Conservation (phyloP, 805 yeast species). For the Yarrowia porcina region DNA sequence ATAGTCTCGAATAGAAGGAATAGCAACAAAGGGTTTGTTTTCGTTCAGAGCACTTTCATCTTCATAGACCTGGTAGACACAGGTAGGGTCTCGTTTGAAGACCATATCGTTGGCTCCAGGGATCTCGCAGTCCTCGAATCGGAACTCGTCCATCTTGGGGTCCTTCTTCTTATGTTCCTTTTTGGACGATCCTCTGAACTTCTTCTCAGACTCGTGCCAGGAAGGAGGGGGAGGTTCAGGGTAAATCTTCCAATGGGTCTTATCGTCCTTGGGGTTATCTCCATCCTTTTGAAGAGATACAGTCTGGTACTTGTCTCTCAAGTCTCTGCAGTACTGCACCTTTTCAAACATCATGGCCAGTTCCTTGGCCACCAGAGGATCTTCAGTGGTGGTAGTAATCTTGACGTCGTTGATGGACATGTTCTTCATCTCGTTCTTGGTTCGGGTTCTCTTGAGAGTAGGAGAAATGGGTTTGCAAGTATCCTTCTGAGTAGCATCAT, state of each 20-base stretch:
- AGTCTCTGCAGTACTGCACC: slow-evolving; percentile 54
- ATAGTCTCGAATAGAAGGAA: slow-evolving; percentile 83
- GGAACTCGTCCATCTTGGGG: slow-evolving; percentile 36
- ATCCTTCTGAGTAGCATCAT: not conserved
- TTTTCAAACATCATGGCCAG: slow-evolving; percentile 39
- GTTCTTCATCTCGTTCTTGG: slow-evolving; percentile 3
- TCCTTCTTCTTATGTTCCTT: slow-evolving; percentile 34
- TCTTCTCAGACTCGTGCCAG: slow-evolving; percentile 61
- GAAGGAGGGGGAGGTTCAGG: slow-evolving; percentile 95
- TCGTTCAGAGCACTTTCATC: slow-evolving; percentile 33
- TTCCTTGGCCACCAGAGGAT: slow-evolving; percentile 39
- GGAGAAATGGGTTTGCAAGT: slow-evolving; percentile 16
- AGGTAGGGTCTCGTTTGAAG: slow-evolving; percentile 54
- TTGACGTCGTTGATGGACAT: slow-evolving; percentile 24
- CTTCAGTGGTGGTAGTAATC: slow-evolving; percentile 31
- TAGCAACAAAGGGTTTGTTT: slow-evolving; percentile 44
- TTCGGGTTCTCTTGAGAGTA: slow-evolving; percentile 17
- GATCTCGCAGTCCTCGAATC: slow-evolving; percentile 48
- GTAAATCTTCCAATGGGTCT: slow-evolving; percentile 67
- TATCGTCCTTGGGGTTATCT: slow-evolving; percentile 80
- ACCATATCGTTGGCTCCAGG: slow-evolving; percentile 50
- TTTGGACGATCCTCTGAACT: slow-evolving; percentile 39
- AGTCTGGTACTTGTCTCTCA: slow-evolving; percentile 72
- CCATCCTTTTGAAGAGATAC: slow-evolving; percentile 67
- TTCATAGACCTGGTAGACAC: slow-evolving; percentile 63